Conservation (phyloP, 2,329 filamentous ascomycete genomes). For the Fusarium drepaniforme region DNA sequence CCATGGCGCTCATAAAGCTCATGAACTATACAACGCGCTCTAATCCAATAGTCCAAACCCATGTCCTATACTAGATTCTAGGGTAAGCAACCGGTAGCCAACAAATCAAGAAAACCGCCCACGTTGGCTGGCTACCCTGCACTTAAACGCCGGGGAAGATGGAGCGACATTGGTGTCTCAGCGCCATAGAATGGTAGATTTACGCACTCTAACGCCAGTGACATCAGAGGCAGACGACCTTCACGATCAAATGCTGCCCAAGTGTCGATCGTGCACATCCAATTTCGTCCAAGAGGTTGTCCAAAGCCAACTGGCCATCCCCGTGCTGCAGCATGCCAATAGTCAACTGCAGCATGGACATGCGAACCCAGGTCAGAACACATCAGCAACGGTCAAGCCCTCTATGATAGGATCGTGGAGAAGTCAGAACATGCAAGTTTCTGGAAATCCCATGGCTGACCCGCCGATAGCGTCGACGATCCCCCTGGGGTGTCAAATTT, state of each 20-base stretch:
- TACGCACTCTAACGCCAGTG: constrained; percentile 5
- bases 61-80: neutral
- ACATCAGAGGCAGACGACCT: constrained; percentile 14
- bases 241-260: constrained; percentile 4
- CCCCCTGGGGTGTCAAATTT: constrained; percentile 43
- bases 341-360: neutral
- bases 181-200: constrained; percentile 9
- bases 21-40: neutral
- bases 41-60: neutral
- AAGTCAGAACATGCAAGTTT: constrained; percentile 21
- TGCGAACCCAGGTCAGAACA: neutral
- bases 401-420: constrained; percentile 19
- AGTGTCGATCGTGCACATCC: constrained; percentile 28
- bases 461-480: constrained; percentile 32
- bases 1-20: neutral
- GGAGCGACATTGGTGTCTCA: neutral
- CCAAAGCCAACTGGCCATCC: constrained; percentile 9
- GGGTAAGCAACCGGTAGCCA: neutral
- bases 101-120: neutral
- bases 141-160: neutral
- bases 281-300: constrained; percentile 2
- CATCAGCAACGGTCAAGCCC: constrained; percentile 1
- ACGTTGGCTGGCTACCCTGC: neutral
- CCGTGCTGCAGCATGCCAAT: constrained; percentile 5
- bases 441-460: constrained; percentile 31